Evolutionary conservation across 441 rosid genomes (phyloP).

Genomic region (Biscutella laevigata): DNA sequence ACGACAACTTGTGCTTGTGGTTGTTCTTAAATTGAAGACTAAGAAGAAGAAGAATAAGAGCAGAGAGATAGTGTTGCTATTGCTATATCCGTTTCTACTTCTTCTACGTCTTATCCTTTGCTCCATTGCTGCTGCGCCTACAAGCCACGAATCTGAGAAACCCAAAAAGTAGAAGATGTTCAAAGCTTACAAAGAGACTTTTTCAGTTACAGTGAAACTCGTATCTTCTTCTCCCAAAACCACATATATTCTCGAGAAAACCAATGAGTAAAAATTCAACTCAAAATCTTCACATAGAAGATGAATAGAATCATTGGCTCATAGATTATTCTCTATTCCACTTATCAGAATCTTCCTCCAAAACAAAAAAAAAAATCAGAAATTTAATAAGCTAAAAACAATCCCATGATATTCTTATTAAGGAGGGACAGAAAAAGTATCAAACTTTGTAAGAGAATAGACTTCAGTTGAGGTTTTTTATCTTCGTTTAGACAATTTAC

Average conservation of each 20-base stretch:
- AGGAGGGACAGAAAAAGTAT: constrained; percentile 13
- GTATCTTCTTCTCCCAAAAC: constrained; percentile 19
- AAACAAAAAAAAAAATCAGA: not conserved
- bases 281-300: constrained; percentile 44
- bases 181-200: constrained; percentile 15
- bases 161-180: constrained; percentile 20
- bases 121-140: constrained; percentile 36
- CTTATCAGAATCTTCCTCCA: constrained; percentile 2
- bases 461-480: constrained; percentile 5
- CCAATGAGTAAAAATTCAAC: constrained; percentile 30
- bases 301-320: constrained; percentile 35
- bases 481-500: constrained; percentile 11
- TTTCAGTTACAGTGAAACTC: constrained; percentile 19
- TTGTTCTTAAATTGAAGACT: constrained; percentile 25
- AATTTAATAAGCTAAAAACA: not conserved
- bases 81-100: constrained; percentile 6
- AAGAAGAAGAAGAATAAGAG: constrained; percentile 39
- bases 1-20: constrained; percentile 37
- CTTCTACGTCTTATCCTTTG: constrained; percentile 29
- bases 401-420: not conserved
- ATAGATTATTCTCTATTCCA: constrained; percentile 27
- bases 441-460: constrained; percentile 15
- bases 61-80: constrained; percentile 18
- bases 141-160: constrained; percentile 20
- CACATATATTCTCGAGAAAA: constrained; percentile 22